These are phyloP conservation scores for Gymnopilus junonius DNA, from an alignment of 768 basidiomycete species.

Conservation along the genomic window DNA sequence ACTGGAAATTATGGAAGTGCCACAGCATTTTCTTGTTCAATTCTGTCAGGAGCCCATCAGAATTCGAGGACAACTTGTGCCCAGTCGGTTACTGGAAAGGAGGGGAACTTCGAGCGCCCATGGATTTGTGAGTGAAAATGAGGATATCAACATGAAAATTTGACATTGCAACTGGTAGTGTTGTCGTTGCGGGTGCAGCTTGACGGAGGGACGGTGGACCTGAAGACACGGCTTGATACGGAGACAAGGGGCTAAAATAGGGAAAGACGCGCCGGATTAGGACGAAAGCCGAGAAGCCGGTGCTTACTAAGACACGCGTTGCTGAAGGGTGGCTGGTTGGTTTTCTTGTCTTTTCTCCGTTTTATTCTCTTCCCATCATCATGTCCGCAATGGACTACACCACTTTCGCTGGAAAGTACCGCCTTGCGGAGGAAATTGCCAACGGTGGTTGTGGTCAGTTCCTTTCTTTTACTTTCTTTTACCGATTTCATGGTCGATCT, in stretches of 20 bases:
- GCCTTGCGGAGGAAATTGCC: slow-evolving; percentile 79
- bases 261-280: not conserved
- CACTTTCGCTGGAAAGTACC: slow-evolving; percentile 77
- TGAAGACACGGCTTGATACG: not conserved
- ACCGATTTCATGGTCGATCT: slow-evolving; percentile 2
- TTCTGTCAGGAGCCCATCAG: too few relatives aligned
- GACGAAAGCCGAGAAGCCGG: slow-evolving; percentile 14
- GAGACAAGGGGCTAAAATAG: not conserved
- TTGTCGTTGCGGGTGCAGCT: too few relatives aligned
- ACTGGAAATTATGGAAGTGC: too few relatives aligned
- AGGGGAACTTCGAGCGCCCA: too few relatives aligned
- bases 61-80: too few relatives aligned
- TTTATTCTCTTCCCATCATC: slow-evolving; percentile 11
- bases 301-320: slow-evolving; percentile 22
- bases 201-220: too few relatives aligned
- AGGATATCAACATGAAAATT: too few relatives aligned
- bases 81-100: too few relatives aligned
- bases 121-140: not conserved
- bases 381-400: slow-evolving; percentile 31
- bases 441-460: slow-evolving; percentile 76
- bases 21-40: too few relatives aligned
- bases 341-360: slow-evolving; percentile 11
- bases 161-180: too few relatives aligned
- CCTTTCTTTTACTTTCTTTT: not conserved
- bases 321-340: slow-evolving; percentile 11